Percentiles rank a stretch among this genome's conserved stretches.
These are phyloP conservation scores for Sanghuangporus baumii DNA, from an alignment of 1,284 basidiomycete species.

Conservation along the genomic window DNA sequence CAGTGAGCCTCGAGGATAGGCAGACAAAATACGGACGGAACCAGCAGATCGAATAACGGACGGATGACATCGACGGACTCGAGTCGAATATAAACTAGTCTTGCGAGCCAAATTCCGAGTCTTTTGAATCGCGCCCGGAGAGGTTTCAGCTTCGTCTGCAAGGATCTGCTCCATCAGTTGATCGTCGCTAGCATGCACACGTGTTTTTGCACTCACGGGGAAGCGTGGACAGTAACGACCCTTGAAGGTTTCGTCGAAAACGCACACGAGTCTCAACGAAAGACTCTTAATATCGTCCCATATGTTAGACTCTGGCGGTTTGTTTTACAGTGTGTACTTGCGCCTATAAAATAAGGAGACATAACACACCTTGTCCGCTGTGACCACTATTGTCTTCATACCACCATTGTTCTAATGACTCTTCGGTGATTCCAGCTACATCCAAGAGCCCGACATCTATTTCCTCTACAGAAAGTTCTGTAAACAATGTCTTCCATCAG, in stretches of 20 bases:
- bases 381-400: no score
- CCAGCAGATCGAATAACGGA: not conserved
- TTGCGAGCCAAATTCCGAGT: not conserved
- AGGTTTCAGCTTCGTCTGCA: not conserved
- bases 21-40: not conserved
- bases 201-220: not conserved
- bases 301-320: not conserved
- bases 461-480: no score
- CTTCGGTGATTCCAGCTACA: no score
- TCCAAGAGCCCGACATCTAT: no score
- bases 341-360: no score
- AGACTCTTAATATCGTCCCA: slow-evolving; percentile 1
- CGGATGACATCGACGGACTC: not conserved
- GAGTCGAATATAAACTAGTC: not conserved
- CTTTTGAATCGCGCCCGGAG: not conserved
- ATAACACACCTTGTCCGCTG: no score
- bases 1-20: not conserved
- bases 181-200: not conserved
- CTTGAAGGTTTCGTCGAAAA: not conserved
- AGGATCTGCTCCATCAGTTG: not conserved
- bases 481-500: no score
- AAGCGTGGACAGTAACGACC: not conserved
- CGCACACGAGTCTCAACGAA: not conserved
- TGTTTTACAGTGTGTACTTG: not conserved
- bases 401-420: no score